A percentile compares a stretch with the other conserved stretches of the same genome.
These are phyloP conservation scores for Metschnikowia matae DNA, from an alignment of 805 yeast genomes.

Conservation along the genomic window DNA sequence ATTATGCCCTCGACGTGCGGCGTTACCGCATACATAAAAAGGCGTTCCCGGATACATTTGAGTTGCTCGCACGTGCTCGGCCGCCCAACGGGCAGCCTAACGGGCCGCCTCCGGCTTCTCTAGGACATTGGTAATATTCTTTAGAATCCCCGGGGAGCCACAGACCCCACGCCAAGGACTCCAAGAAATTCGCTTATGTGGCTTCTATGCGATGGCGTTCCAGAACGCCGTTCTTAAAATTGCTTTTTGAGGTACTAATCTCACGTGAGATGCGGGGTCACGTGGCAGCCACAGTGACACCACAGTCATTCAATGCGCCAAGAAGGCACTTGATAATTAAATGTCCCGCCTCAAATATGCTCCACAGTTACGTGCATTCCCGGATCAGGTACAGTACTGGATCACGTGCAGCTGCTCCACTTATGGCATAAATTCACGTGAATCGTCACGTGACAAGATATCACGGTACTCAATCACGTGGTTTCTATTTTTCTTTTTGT, in stretches of 20 bases:
- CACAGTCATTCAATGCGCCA: too few species aligned
- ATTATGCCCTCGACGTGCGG: neutral
- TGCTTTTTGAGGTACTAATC: conserved; percentile 1
- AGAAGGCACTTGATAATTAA: too few species aligned
- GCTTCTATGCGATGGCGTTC: neutral
- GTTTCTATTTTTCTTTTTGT: too few species aligned
- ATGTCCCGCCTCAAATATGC: too few species aligned
- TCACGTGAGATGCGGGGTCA: neutral
- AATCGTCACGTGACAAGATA: too few species aligned
- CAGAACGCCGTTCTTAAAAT: neutral
- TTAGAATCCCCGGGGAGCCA: neutral
- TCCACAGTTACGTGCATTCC: too few species aligned
- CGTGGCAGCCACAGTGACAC: neutral
- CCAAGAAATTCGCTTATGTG: neutral
- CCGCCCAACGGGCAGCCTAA: too few species aligned
- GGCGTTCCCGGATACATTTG: neutral
- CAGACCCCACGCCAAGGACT: neutral
- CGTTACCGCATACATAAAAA: neutral
- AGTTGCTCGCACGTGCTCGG: neutral
- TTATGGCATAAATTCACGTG: too few species aligned
- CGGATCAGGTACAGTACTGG: too few species aligned
- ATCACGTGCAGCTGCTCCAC: too few species aligned
- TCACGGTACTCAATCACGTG: too few species aligned
- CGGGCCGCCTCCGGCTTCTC: neutral
- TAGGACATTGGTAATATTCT: too few species aligned